Conservation (phyloP, 257 asterid genomes). For the Linaria vulgaris region DNA sequence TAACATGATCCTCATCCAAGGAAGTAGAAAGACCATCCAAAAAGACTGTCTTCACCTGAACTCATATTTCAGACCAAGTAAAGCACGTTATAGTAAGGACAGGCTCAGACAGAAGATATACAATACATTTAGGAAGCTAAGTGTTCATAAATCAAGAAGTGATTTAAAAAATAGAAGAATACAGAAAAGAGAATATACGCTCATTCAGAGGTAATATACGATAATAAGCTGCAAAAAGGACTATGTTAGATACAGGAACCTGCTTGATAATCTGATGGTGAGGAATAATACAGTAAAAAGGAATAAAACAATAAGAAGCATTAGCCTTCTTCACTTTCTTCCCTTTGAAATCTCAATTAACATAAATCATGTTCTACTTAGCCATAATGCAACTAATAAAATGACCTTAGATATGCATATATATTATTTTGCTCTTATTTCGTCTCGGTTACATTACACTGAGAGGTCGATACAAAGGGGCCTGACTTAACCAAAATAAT, state of each 20-base stretch:
- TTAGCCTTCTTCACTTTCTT: conserved; percentile 6
- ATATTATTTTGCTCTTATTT: no score
- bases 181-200: neutral
- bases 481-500: no score
- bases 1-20: conserved; percentile 85
- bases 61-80: conserved; percentile 19
- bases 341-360: conserved; percentile 1
- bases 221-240: neutral
- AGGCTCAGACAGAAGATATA: neutral
- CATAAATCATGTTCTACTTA: neutral
- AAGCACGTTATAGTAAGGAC: neutral
- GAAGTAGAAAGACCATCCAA: conserved; percentile 90
- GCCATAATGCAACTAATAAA: neutral
- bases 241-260: neutral
- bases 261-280: neutral
- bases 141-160: neutral
- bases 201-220: neutral
- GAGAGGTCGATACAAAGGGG: no score
- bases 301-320: neutral
- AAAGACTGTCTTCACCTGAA: conserved; percentile 94
- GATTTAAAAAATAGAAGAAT: neutral
- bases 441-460: no score
- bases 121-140: neutral
- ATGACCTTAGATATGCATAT: neutral
- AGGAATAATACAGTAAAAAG: neutral